Evolutionary conservation across 2,329 filamentous ascomycete species (phyloP).

Genomic region (Penicillium corylophilum): DNA sequence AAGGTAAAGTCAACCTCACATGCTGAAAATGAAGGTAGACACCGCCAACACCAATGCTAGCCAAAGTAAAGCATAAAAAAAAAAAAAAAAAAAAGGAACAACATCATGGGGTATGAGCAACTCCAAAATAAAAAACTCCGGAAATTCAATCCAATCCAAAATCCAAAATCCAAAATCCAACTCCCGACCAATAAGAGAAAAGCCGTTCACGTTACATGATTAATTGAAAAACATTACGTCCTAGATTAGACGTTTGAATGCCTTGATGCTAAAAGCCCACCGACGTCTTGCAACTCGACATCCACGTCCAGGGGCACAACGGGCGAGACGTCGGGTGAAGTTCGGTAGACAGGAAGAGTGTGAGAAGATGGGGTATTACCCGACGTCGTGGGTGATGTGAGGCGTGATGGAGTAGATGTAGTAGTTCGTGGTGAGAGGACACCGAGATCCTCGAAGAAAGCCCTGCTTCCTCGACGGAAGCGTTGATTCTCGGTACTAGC

Average conservation of each 20-base stretch:
- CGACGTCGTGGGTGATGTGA: background rate
- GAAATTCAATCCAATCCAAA: background rate
- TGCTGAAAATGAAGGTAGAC: background rate
- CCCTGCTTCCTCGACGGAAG: constrained; percentile 25
- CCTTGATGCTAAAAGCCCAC: constrained; percentile 38
- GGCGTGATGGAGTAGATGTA: background rate
- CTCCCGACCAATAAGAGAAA: background rate
- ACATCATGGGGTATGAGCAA: constrained; percentile 2
- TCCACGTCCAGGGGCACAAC: constrained; percentile 14
- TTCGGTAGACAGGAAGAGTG: constrained; percentile 21
- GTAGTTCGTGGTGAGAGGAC: constrained; percentile 15
- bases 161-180: background rate
- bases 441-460: constrained; percentile 37
- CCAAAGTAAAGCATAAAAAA: constrained; percentile 3
- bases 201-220: background rate
- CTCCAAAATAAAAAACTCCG: background rate
- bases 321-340: constrained; percentile 21
- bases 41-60: constrained; percentile 17
- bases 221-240: background rate
- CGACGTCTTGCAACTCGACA: constrained; percentile 44
- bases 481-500: constrained; percentile 1
- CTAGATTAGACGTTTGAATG: background rate
- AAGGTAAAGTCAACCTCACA: background rate
- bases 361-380: background rate
- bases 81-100: background rate